A percentile compares a stretch with the other conserved stretches of the same genome.
These are phyloP conservation scores for Rhizopus arrhizus DNA, from an alignment of 371 early-diverging fungal genomes.

Conservation along the genomic window DNA sequence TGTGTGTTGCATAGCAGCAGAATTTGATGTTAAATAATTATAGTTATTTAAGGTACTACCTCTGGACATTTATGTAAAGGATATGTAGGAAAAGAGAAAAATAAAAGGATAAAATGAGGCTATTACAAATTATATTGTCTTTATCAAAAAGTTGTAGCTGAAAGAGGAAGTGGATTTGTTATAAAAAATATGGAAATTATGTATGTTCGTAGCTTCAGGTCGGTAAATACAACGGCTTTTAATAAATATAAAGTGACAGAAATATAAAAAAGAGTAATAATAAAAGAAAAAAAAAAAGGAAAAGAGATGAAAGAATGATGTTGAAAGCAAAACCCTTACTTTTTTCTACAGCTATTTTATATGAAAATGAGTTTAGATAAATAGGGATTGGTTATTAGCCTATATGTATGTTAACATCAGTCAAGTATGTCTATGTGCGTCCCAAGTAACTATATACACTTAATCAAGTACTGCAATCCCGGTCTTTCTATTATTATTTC, in stretches of 20 bases:
- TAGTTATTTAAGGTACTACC: constrained; percentile 20
- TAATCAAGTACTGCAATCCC: constrained; percentile 1
- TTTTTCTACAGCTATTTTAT: not conserved
- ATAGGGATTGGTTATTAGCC: not conserved
- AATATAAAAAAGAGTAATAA: not conserved
- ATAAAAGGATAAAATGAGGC: not conserved
- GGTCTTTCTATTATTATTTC: not conserved
- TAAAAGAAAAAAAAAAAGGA: not conserved
- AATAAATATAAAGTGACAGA: constrained; percentile 1
- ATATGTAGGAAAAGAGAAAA: not conserved
- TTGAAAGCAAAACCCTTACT: not conserved
- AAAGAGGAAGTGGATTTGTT: not conserved
- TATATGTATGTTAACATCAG: not conserved
- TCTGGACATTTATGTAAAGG: constrained; percentile 21
- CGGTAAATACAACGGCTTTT: constrained; percentile 2
- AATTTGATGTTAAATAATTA: constrained; percentile 19
- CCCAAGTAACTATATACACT: not conserved
- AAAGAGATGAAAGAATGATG: not conserved
- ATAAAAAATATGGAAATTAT: not conserved
- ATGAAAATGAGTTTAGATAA: not conserved
- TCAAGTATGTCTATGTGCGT: not conserved
- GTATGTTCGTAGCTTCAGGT: not conserved
- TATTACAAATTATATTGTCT: not conserved
- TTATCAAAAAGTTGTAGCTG: constrained; percentile 1
- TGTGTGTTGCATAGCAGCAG: constrained; percentile 19